These are phyloP conservation scores for Lactarius sanguifluus DNA, from an alignment of 768 basidiomycete species.

Conservation along the genomic window DNA sequence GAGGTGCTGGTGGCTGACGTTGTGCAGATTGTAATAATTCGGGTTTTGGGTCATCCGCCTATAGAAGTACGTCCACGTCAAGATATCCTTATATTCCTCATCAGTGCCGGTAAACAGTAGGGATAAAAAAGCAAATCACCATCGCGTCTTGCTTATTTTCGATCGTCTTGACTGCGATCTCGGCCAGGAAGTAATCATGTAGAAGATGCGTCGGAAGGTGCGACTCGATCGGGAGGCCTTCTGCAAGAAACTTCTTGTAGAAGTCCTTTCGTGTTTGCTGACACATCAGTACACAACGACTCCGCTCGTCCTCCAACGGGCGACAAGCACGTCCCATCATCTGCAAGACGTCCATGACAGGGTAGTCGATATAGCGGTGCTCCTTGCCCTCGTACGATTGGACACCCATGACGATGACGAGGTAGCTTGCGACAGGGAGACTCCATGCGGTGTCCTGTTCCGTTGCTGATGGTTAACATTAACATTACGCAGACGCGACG, in stretches of 20 bases:
- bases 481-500: neutral
- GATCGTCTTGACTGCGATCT: slow-evolving; percentile 97
- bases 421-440: slow-evolving; percentile 89
- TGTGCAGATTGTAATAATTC: slow-evolving; percentile 92
- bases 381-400: slow-evolving; percentile 96
- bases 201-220: slow-evolving; percentile 86
- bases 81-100: slow-evolving; percentile 63
- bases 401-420: slow-evolving; percentile 99
- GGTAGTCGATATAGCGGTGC: slow-evolving; percentile 96
- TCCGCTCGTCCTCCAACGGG: slow-evolving; percentile 82
- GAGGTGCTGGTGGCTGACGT: slow-evolving; percentile 92
- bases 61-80: slow-evolving; percentile 99
- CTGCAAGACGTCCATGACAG: slow-evolving; percentile 96
- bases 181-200: slow-evolving; percentile 97
- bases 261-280: slow-evolving; percentile 98
- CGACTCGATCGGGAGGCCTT: slow-evolving; percentile 97
- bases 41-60: slow-evolving; percentile 97
- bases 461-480: neutral
- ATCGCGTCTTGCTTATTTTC: slow-evolving; percentile 99
- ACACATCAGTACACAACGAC: slow-evolving; percentile 95
- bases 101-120: neutral
- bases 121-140: slow-evolving; percentile 44
- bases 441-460: slow-evolving; percentile 92
- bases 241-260: slow-evolving; percentile 96
- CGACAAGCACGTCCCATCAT: slow-evolving; percentile 99